Evolutionary conservation across 2,329 filamentous ascomycete genomes (phyloP).

Genomic region (Aureobasidium sp.): DNA sequence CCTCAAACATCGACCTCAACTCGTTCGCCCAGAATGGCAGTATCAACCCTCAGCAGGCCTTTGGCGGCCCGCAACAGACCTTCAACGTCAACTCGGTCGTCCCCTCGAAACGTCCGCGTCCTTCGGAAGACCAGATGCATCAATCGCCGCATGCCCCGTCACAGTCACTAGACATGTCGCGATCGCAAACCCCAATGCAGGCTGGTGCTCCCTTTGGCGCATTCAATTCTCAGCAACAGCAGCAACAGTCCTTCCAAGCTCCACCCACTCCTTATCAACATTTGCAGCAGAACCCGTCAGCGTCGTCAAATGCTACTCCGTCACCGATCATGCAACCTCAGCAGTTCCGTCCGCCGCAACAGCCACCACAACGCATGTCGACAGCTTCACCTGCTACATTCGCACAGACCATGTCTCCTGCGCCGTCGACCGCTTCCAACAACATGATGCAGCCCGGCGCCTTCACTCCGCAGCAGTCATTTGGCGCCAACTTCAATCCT

Average conservation of each 20-base stretch:
- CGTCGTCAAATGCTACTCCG: conserved; percentile 76
- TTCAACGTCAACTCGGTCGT: conserved; percentile 82
- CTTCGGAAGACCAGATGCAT: conserved; percentile 69
- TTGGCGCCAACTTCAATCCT: conserved; percentile 10
- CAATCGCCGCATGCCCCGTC: neutral
- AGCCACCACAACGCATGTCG: conserved; percentile 63
- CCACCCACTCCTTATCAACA: conserved; percentile 69
- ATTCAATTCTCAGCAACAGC: conserved; percentile 25
- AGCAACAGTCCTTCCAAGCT: conserved; percentile 58
- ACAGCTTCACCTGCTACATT: conserved; percentile 91
- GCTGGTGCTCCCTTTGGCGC: conserved; percentile 10
- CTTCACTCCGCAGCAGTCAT: conserved; percentile 26
- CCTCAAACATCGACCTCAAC: conserved; percentile 36
- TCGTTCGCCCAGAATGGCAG: conserved; percentile 57
- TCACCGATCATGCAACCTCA: conserved; percentile 89
- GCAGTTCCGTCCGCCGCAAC: conserved; percentile 53
- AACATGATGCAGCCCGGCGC: conserved; percentile 21
- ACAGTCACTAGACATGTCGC: conserved; percentile 43
- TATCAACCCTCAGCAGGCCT: conserved; percentile 72
- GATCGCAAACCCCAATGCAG: conserved; percentile 70
- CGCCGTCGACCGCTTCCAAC: conserved; percentile 61
- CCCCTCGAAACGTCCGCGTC: conserved; percentile 79
- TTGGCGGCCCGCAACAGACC: conserved; percentile 54
- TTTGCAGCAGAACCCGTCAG: conserved; percentile 70
- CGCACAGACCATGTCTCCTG: conserved; percentile 71